Evolutionary conservation across 352 stramenopile genomes (phyloP).

Genomic region (Stramenopiles sp.): DNA sequence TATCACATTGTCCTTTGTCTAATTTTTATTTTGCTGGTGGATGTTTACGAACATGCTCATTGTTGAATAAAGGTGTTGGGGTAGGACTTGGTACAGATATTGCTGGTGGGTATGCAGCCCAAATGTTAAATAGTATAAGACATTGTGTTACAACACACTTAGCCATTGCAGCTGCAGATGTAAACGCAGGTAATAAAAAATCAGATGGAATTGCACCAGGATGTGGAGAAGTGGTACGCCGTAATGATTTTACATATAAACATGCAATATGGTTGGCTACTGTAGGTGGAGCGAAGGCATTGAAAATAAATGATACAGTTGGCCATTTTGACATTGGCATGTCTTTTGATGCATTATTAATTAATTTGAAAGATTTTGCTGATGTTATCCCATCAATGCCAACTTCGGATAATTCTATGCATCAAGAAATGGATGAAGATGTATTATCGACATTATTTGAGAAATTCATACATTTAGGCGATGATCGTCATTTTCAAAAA

Average conservation of each 20-base stretch:
- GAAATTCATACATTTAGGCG: constrained; percentile 60
- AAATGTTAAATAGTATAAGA: constrained; percentile 71
- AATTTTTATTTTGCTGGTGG: constrained; percentile 78
- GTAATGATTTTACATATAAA: constrained; percentile 34
- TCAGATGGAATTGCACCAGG: no score
- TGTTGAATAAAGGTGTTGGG: constrained; percentile 56
- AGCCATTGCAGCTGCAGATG: constrained; percentile 40
- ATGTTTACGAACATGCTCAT: constrained; percentile 47
- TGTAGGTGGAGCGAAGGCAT: constrained; percentile 43
- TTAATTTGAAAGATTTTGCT: constrained; percentile 44
- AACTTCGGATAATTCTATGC: no score
- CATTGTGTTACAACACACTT: constrained; percentile 63
- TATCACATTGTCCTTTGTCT: constrained; percentile 81
- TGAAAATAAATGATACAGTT: constrained; percentile 43
- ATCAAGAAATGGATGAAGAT: background rate
- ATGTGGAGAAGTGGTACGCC: no score
- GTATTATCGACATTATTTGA: constrained; percentile 32
- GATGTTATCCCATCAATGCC: no score
- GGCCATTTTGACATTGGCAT: constrained; percentile 67
- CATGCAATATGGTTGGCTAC: constrained; percentile 73
- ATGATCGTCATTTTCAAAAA: constrained; percentile 50
- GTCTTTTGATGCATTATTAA: constrained; percentile 64
- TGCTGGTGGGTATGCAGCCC: constrained; percentile 71
- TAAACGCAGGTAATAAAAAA: constrained; percentile 13
- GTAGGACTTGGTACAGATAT: constrained; percentile 78